Evolutionary conservation across 108 stramenopile species (phyloP).

Genomic region (Aurantiochytrium sp.): DNA sequence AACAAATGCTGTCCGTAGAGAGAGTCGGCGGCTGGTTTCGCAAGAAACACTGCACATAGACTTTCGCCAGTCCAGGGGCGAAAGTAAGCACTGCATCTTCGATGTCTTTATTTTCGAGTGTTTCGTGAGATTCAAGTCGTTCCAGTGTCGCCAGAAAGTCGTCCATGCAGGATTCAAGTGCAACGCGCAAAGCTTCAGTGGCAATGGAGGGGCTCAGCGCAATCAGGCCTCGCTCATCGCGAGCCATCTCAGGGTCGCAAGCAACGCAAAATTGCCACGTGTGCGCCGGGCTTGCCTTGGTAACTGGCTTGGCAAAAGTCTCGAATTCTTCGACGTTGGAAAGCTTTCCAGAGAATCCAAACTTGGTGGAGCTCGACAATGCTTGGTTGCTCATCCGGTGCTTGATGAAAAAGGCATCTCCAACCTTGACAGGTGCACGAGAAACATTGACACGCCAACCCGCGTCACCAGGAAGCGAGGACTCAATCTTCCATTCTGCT

Average conservation of each 20-base stretch:
- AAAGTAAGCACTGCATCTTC: neutral
- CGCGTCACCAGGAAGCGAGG: neutral
- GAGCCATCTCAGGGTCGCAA: neutral
- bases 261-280: neutral
- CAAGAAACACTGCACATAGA: neutral
- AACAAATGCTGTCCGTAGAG: too few species aligned
- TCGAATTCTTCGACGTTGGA: neutral
- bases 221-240: neutral
- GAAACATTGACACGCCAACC: neutral
- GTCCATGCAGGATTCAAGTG: neutral
- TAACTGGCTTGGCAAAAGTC: neutral
- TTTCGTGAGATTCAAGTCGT: neutral
- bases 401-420: neutral
- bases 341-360: neutral
- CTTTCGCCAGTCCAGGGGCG: neutral
- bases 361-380: neutral
- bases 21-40: neutral
- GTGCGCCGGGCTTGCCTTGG: neutral
- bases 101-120: neutral
- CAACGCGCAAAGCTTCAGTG: neutral
- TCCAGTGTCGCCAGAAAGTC: neutral
- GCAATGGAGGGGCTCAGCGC: neutral
- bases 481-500: neutral
- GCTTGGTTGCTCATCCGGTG: neutral
- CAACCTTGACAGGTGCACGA: neutral